Evolutionary conservation across 257 asterid genomes (phyloP), one percentile per base, ranked within the genome.

Genomic region (Primulina tabacum): DNA sequence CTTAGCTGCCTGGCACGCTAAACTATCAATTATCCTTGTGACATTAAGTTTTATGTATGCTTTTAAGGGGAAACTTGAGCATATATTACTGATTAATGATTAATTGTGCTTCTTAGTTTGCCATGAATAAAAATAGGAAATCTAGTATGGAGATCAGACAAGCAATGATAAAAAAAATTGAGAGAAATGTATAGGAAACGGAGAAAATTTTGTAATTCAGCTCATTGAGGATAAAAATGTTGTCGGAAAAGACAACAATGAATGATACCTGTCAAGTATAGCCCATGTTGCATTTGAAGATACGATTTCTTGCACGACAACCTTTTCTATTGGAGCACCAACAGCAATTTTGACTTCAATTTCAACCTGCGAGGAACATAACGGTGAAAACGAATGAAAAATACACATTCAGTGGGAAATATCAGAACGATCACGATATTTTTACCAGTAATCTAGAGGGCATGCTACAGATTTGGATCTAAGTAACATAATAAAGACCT

Each of bases 311-410:
- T 90, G 95, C 32, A 81, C 69, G 28, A 90, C 66, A 43, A 88
- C 81, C 35, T 75, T 78, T 80, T 64, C 73, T 20, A 73, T 47
- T 3, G 96, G 97, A 70, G 88, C 80, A 65, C 97, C 97, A 67
- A 86, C 95, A 26, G 70, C 69, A 69, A 90, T 75, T 82, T 90
- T 90, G 55, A 88, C 93, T 73, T 86, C 87, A 68, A 90, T 83
- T 68, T 84, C 93, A 70, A 90, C 86, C 97, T 90, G 70, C 38
- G 65, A 52, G 72, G 32, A 63, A 67, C 60, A 78, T 64, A 40
- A 57, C 40, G 26, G 14, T 61, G 35, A 47, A 57, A 32, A 61
- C 30, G 72, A 37, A 60, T 0, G 33, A 59, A 40, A 62, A 26
- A 59, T 57, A n/a, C 26, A 60, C 9, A 16, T 65, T 12, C 52